phyloP scores from a whole-genome alignment of 2,329 filamentous ascomycete species.

The Pseudovirgaria hyperparasitica region DNA sequence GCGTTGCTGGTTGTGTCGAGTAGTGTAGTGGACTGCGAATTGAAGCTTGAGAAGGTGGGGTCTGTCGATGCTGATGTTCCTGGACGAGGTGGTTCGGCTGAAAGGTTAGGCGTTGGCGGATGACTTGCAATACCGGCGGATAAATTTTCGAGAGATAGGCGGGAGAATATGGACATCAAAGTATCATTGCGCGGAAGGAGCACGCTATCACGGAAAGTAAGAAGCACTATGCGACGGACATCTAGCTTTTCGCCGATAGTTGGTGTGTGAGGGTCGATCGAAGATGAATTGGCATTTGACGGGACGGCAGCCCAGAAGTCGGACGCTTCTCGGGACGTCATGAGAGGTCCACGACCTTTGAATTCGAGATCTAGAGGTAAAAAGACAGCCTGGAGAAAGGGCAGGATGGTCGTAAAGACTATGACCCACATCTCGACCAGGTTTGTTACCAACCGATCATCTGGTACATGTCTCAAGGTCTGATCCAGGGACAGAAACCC shows the following conservation, averaged over 20 bases:
- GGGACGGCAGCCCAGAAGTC: slow-evolving; percentile 73
- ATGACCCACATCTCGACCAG: slow-evolving; percentile 91
- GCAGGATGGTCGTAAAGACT: slow-evolving; percentile 79
- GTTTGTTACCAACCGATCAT: slow-evolving; percentile 79
- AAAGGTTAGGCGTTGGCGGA: slow-evolving; percentile 12
- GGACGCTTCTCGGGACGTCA: slow-evolving; percentile 64
- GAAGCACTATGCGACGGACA: slow-evolving; percentile 76
- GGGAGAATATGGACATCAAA: slow-evolving; percentile 80
- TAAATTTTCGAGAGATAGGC: slow-evolving; percentile 69
- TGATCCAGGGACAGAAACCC: slow-evolving; percentile 82
- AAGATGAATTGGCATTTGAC: slow-evolving; percentile 28
- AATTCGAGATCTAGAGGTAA: slow-evolving; percentile 89
- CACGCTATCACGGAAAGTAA: slow-evolving; percentile 77
- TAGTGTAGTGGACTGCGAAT: slow-evolving; percentile 65
- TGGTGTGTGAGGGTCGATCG: too few relatives aligned
- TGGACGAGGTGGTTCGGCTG: slow-evolving; percentile 10
- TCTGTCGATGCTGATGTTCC: slow-evolving; percentile 15
- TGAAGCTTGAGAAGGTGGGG: slow-evolving; percentile 44
- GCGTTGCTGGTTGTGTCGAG: slow-evolving; percentile 49
- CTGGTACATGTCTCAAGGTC: slow-evolving; percentile 62
- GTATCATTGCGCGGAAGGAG: slow-evolving; percentile 81
- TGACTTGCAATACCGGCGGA: slow-evolving; percentile 30
- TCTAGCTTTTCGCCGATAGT: slow-evolving; percentile 54
- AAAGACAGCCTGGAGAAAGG: slow-evolving; percentile 92
- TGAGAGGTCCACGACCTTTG: slow-evolving; percentile 66